Evolutionary conservation across 208 protist genomes (phyloP).

Genomic region (Vickermania spadyakhi): DNA sequence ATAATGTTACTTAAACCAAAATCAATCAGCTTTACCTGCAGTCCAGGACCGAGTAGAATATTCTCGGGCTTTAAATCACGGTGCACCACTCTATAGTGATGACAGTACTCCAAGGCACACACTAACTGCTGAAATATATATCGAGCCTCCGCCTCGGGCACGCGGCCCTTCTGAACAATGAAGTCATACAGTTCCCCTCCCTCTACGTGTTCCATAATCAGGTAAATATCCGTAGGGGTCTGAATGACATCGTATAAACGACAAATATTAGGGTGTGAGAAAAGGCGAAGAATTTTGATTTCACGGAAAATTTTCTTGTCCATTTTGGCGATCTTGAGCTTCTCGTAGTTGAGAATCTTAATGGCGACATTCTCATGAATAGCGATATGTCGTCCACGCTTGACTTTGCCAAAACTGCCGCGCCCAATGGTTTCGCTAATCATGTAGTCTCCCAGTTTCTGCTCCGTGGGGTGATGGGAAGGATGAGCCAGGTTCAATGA

Average conservation of each 20-base stretch:
- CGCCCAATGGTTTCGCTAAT: conserved; percentile 98
- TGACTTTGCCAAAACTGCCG: conserved; percentile 99
- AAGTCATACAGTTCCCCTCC: conserved; percentile 99
- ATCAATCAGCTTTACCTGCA: conserved; percentile 93
- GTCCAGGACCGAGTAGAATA: conserved; percentile 75
- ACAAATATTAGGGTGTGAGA: conserved; percentile 99
- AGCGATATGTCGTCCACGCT: conserved; percentile 94
- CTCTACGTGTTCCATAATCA: conserved; percentile 99
- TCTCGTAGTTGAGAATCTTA: conserved; percentile 99
- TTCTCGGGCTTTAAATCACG: conserved; percentile 94
- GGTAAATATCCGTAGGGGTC: conserved; percentile 97
- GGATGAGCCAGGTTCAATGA: too few relatives aligned
- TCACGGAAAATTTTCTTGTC: conserved; percentile 93
- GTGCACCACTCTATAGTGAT: conserved; percentile 92
- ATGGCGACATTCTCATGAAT: conserved; percentile 97
- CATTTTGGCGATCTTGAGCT: conserved; percentile 92
- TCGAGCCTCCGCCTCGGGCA: conserved; percentile 91
- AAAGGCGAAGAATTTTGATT: conserved; percentile 98
- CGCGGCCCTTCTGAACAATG: conserved; percentile 95
- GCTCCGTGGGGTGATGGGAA: conserved; percentile 14
- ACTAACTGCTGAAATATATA: conserved; percentile 99
- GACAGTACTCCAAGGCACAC: conserved; percentile 98
- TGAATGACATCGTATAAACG: conserved; percentile 98
- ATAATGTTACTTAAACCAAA: conserved; percentile 94
- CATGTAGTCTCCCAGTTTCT: conserved; percentile 95